phyloP scores from a whole-genome alignment of 176 grass and related monocot species.

The Oryza longistaminata region DNA sequence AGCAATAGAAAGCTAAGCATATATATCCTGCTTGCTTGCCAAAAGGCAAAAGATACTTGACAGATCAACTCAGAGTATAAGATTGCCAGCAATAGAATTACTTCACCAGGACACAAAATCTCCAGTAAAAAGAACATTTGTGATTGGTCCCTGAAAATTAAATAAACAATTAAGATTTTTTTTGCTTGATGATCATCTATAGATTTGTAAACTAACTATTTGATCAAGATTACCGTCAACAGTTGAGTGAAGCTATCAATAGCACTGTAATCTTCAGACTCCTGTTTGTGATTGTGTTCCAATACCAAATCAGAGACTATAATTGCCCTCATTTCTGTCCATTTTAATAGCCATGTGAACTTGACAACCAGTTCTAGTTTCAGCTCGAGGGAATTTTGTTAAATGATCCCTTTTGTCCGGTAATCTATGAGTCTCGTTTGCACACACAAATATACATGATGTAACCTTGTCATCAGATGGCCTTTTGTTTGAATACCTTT shows the following conservation, averaged over 20 bases:
- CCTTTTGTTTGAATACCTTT: no score
- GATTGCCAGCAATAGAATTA: background rate
- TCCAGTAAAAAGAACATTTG: background rate
- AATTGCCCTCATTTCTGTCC: no score
- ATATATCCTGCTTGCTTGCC: background rate
- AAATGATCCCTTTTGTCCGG: no score
- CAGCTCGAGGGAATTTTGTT: no score
- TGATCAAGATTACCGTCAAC: background rate
- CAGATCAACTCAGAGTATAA: background rate
- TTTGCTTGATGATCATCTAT: background rate
- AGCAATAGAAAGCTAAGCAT: no score
- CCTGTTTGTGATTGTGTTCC: background rate
- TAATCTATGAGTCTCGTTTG: no score
- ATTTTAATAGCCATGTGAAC: no score
- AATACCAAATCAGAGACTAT: no score
- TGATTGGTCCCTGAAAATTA: background rate
- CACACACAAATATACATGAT: no score
- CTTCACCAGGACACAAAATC: background rate
- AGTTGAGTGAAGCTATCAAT: background rate
- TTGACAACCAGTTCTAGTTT: no score
- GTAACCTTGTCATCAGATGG: no score
- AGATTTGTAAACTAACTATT: background rate
- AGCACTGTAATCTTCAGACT: background rate
- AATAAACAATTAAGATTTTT: background rate
- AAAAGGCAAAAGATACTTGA: background rate